Percentiles rank a stretch among this genome's conserved stretches.
These are phyloP conservation scores for Triticum turgidum DNA, from an alignment of 176 grass and related monocot species.

Conservation along the genomic window DNA sequence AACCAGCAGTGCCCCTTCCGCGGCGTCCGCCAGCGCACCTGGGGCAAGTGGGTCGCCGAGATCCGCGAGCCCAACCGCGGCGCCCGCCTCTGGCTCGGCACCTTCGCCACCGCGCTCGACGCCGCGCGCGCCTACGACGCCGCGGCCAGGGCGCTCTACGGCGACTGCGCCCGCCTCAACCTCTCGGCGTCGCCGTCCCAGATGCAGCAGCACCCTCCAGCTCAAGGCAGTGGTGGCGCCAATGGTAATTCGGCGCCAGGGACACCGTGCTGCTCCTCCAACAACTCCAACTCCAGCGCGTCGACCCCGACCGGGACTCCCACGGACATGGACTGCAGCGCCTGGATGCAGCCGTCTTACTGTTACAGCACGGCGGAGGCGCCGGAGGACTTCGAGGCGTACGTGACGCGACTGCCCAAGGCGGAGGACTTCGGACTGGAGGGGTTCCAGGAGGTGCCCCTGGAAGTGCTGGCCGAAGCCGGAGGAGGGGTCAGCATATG, in stretches of 20 bases:
- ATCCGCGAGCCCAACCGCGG: conserved; percentile 93
- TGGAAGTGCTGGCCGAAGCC: conserved; percentile 58
- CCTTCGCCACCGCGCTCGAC: conserved; percentile 58
- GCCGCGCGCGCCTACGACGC: conserved; percentile 64
- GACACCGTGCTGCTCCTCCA: conserved; percentile 37
- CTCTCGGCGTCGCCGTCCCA: neutral
- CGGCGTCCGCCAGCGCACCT: conserved; percentile 84
- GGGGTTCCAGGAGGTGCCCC: conserved; percentile 72
- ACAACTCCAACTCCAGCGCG: conserved; percentile 12
- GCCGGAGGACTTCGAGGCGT: conserved; percentile 60
- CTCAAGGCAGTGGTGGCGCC: no score
- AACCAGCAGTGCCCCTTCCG: conserved; percentile 84
- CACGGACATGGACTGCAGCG: neutral
- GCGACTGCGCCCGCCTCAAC: conserved; percentile 70
- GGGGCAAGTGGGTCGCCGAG: conserved; percentile 93
- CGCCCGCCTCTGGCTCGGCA: conserved; percentile 79
- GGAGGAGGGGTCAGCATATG: conserved; percentile 31
- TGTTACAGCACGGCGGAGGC: neutral
- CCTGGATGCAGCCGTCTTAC: neutral
- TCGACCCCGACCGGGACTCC: neutral
- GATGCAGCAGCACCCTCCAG: neutral
- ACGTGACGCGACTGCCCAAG: conserved; percentile 67
- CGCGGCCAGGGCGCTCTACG: conserved; percentile 61
- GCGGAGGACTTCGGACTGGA: conserved; percentile 87
- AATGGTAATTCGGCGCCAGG: neutral